A percentile compares a stretch with the other conserved stretches of the same genome.
These are phyloP conservation scores for Dactylellina drechsleri DNA, from an alignment of 2,329 filamentous ascomycete species.

Conservation along the genomic window DNA sequence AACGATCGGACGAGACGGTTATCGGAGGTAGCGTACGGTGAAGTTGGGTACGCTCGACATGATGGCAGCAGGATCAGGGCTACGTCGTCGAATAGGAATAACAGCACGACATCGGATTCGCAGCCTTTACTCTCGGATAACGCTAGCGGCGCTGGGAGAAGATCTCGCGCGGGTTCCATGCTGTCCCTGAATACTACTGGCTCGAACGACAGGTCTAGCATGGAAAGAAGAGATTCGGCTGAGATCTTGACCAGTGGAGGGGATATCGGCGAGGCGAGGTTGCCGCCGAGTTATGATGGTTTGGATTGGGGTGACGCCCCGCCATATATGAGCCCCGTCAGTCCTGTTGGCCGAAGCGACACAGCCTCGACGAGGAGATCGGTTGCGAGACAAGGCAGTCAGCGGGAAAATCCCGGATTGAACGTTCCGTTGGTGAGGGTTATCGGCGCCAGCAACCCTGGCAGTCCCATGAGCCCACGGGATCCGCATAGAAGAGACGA, in stretches of 20 bases:
- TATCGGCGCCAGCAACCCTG: constrained; percentile 47
- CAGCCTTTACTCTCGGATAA: constrained; percentile 47
- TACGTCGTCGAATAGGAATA: constrained; percentile 65
- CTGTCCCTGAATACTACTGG: constrained; percentile 47
- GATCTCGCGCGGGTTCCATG: constrained; percentile 44
- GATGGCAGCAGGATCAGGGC: constrained; percentile 80
- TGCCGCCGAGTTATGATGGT: constrained; percentile 53
- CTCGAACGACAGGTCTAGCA: constrained; percentile 35
- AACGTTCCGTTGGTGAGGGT: constrained; percentile 54
- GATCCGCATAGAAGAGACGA: constrained; percentile 24
- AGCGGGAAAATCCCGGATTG: constrained; percentile 24
- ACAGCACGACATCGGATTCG: constrained; percentile 29
- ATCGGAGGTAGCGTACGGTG: constrained; percentile 79
- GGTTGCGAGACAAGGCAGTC: background rate
- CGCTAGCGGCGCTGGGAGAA: constrained; percentile 26
- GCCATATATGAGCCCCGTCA: constrained; percentile 52
- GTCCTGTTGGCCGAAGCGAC: constrained; percentile 27
- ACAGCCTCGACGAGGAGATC: constrained; percentile 21
- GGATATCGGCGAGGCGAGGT: constrained; percentile 32
- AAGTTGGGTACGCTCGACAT: constrained; percentile 78
- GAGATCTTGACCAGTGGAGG: constrained; percentile 42
- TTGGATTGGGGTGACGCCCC: constrained; percentile 54
- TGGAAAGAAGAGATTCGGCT: constrained; percentile 46
- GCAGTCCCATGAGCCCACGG: constrained; percentile 43
- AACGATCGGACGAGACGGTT: constrained; percentile 74